phyloP scores from a whole-genome alignment of 768 basidiomycete genomes.

The Kwoniella dejecticola region DNA sequence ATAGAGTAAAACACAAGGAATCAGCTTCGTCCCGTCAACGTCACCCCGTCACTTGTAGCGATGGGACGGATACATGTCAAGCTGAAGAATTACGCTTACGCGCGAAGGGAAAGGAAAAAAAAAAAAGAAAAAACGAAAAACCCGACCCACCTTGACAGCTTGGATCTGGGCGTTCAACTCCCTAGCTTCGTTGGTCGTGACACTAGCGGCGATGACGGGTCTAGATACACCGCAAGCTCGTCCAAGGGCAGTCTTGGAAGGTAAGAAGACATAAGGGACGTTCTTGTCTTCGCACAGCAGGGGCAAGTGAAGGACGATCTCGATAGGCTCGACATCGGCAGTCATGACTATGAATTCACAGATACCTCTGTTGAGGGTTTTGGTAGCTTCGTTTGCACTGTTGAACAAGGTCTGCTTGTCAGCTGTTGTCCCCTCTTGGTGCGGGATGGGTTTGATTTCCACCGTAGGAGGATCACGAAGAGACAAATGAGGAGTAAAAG shows the following conservation, averaged over 20 bases:
- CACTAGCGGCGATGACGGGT: constrained; percentile 90
- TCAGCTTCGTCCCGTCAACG: neutral
- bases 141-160: constrained; percentile 67
- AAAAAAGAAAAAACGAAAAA: no score
- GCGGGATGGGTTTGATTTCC: no score
- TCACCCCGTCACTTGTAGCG: no score
- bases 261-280: constrained; percentile 93
- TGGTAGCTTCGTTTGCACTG: constrained; percentile 97
- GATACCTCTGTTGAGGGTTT: constrained; percentile 96
- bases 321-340: constrained; percentile 87
- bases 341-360: constrained; percentile 97
- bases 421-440: no score
- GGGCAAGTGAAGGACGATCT: constrained; percentile 95
- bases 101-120: no score
- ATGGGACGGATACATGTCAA: neutral
- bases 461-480: no score
- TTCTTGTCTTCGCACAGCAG: constrained; percentile 99
- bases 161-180: constrained; percentile 87
- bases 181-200: constrained; percentile 93
- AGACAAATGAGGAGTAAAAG: no score
- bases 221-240: constrained; percentile 93
- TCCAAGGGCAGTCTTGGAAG: constrained; percentile 91
- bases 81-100: constrained; percentile 1
- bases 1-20: neutral
- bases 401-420: no score